These are phyloP conservation scores for Rhazya stricta DNA, from an alignment of 257 asterid species.

Conservation along the genomic window DNA sequence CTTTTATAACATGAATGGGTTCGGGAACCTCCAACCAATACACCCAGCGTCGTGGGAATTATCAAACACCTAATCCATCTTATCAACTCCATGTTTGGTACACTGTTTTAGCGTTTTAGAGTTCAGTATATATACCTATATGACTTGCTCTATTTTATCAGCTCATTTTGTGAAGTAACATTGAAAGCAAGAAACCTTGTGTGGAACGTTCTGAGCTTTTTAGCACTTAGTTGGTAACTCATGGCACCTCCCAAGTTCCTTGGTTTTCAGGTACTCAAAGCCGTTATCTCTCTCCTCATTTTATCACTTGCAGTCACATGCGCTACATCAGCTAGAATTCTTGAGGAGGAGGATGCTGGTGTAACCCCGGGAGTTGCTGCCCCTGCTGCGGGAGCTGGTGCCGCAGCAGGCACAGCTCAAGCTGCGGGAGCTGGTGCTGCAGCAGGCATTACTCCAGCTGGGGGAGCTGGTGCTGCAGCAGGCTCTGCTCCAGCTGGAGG, in stretches of 20 bases:
- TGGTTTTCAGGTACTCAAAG: conserved; percentile 19
- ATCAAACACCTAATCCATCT: conserved; percentile 54
- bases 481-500: conserved; percentile 15
- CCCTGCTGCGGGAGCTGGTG: conserved; percentile 20
- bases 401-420: conserved; percentile 8
- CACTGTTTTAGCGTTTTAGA: conserved; percentile 4
- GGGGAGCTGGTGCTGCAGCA: conserved; percentile 11
- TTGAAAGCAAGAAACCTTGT: neutral
- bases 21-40: conserved; percentile 20
- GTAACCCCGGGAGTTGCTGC: too few relatives aligned
- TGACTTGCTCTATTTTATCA: neutral
- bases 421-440: conserved; percentile 8
- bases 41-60: conserved; percentile 28
- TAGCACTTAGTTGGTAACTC: neutral
- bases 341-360: conserved; percentile 26
- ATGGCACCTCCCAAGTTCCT: conserved; percentile 20
- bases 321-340: conserved; percentile 30
- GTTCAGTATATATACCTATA: conserved; percentile 18
- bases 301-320: conserved; percentile 16
- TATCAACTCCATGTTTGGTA: conserved; percentile 48
- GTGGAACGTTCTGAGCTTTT: neutral
- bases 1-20: neutral
- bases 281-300: conserved; percentile 18
- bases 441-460: conserved; percentile 3
- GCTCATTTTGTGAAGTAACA: neutral